These are phyloP conservation scores for Hypomontagnella monticulosa DNA, from an alignment of 495 filamentous ascomycete genomes.

Conservation along the genomic window DNA sequence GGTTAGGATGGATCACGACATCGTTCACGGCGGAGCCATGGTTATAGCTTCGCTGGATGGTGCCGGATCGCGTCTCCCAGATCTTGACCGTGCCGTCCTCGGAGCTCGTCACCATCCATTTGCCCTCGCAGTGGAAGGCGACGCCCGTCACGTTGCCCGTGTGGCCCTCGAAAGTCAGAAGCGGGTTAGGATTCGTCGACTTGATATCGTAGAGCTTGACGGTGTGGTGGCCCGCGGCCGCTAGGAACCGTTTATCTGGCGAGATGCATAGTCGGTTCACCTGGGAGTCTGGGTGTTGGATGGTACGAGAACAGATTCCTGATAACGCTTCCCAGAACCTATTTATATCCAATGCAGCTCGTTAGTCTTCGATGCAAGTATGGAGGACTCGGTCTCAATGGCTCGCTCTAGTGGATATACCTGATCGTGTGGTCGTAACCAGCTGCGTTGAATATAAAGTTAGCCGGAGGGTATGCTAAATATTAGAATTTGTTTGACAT, in stretches of 20 bases:
- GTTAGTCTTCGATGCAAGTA: constrained; percentile 1
- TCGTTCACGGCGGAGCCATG: constrained; percentile 92
- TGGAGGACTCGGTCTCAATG: background rate
- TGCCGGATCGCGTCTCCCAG: constrained; percentile 92
- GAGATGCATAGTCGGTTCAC: constrained; percentile 98
- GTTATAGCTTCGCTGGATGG: constrained; percentile 88
- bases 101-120: constrained; percentile 99
- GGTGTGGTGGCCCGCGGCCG: constrained; percentile 91
- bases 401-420: constrained; percentile 59
- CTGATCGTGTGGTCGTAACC: constrained; percentile 99
- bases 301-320: constrained; percentile 96
- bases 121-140: constrained; percentile 97
- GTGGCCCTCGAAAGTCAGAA: constrained; percentile 94
- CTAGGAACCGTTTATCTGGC: constrained; percentile 94
- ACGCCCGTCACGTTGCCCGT: constrained; percentile 95
- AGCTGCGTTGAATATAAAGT: constrained; percentile 65
- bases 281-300: constrained; percentile 97
- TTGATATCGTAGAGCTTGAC: constrained; percentile 99
- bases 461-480: constrained; percentile 18
- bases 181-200: constrained; percentile 90
- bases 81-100: constrained; percentile 98
- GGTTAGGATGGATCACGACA: constrained; percentile 97
- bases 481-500: constrained; percentile 41
- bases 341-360: background rate
- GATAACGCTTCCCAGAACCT: constrained; percentile 99